Evolutionary conservation across 257 asterid genomes (phyloP).

Genomic region (Solanum peruvianum): DNA sequence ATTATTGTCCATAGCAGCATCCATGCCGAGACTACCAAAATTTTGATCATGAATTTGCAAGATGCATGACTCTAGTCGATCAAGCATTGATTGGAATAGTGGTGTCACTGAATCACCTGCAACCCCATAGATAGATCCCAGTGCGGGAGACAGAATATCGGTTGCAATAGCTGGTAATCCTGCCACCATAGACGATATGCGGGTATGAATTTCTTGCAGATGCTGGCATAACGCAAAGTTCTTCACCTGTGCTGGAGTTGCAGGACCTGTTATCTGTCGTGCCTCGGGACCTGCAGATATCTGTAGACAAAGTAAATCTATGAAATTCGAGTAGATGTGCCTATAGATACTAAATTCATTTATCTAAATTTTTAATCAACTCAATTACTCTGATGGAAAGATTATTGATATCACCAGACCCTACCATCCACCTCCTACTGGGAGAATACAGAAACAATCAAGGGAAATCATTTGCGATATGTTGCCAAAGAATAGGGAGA

Average conservation of each 20-base stretch:
- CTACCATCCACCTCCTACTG: neutral
- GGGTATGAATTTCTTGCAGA: slow-evolving; percentile 82
- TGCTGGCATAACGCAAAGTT: slow-evolving; percentile 82
- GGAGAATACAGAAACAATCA: neutral
- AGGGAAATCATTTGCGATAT: neutral
- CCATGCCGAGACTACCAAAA: slow-evolving; percentile 60
- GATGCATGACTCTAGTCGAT: slow-evolving; percentile 78
- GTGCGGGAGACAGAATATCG: slow-evolving; percentile 72
- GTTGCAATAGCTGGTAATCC: slow-evolving; percentile 65
- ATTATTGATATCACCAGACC: neutral
- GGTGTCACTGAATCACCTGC: slow-evolving; percentile 93
- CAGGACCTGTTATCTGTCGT: slow-evolving; percentile 83
- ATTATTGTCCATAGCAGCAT: slow-evolving; percentile 69
- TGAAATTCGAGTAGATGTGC: neutral
- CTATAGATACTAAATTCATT: neutral
- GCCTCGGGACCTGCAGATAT: slow-evolving; percentile 97
- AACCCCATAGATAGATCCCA: slow-evolving; percentile 70
- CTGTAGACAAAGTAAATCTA: slow-evolving; percentile 17
- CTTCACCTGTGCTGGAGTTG: slow-evolving; percentile 78
- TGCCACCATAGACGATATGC: slow-evolving; percentile 48
- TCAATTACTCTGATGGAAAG: neutral
- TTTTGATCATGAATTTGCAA: slow-evolving; percentile 85
- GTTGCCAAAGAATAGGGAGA: neutral
- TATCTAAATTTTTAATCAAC: neutral
- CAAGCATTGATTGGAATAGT: slow-evolving; percentile 86